Evolutionary conservation across 805 yeast genomes (phyloP).

Genomic region (Wickerhamomyces tratensis): DNA sequence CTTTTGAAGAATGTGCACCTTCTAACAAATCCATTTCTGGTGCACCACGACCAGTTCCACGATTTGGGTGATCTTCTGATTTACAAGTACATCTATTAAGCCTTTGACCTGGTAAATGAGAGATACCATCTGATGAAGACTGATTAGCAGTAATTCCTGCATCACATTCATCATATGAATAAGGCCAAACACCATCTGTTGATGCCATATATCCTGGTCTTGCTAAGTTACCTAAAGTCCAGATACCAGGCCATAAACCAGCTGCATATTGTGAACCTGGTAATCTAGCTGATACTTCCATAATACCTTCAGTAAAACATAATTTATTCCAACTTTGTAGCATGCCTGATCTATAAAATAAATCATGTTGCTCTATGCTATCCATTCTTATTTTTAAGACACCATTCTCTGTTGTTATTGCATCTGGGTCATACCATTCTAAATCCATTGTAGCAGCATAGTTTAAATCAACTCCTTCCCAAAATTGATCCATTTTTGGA

Average conservation of each 20-base stretch:
- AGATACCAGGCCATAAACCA: conserved; percentile 95
- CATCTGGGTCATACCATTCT: conserved; percentile 96
- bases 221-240: conserved; percentile 91
- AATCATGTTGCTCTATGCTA: conserved; percentile 69
- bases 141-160: conserved; percentile 94
- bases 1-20: conserved; percentile 57
- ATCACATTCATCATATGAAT: conserved; percentile 78
- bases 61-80: conserved; percentile 81
- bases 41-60: conserved; percentile 86
- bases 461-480: conserved; percentile 76
- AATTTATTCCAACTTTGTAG: conserved; percentile 86
- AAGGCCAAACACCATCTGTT: conserved; percentile 95
- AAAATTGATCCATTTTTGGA: conserved; percentile 86
- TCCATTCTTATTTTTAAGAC: conserved; percentile 62
- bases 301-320: conserved; percentile 77
- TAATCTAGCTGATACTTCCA: conserved; percentile 68
- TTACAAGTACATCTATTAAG: conserved; percentile 71
- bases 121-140: conserved; percentile 81
- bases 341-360: conserved; percentile 86
- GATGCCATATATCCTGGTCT: conserved; percentile 85
- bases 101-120: conserved; percentile 78
- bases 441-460: conserved; percentile 84
- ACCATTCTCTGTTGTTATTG: conserved; percentile 69
- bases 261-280: conserved; percentile 72
- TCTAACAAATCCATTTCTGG: conserved; percentile 93